Conservation (phyloP, 768 basidiomycete genomes). For the Leccinum subgranulosum region DNA sequence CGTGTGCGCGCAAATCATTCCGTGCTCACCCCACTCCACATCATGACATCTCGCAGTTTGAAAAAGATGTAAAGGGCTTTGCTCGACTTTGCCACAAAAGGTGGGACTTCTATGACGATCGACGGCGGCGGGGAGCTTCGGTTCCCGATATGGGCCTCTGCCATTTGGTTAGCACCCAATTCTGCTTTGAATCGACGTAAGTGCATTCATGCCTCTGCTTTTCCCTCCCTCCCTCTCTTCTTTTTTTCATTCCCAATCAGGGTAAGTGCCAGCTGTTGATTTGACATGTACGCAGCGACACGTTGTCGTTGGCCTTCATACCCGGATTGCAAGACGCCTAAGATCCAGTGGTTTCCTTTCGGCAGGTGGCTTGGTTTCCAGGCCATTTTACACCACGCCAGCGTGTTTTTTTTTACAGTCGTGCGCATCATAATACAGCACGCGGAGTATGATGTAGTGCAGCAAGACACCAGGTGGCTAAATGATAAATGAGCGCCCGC, state of each 20-base stretch:
- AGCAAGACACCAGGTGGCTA: slow-evolving; percentile 10
- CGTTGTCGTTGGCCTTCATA: slow-evolving; percentile 11
- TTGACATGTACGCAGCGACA: slow-evolving; percentile 25
- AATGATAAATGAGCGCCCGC: slow-evolving; percentile 9
- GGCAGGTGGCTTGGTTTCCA: background rate
- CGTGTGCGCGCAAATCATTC: slow-evolving; percentile 3
- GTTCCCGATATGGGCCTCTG: slow-evolving; percentile 22
- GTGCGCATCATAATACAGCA: slow-evolving; percentile 7
- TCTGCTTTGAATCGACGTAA: slow-evolving; percentile 13
- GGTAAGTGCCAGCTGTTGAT: background rate
- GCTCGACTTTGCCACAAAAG: slow-evolving; percentile 11
- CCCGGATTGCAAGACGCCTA: slow-evolving; percentile 1
- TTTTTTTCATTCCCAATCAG: slow-evolving; percentile 1
- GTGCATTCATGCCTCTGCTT: background rate
- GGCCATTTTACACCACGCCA: slow-evolving; percentile 5
- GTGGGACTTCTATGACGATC: slow-evolving; percentile 25
- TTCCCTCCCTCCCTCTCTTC: background rate
- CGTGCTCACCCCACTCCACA: background rate
- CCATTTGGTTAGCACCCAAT: slow-evolving; percentile 3
- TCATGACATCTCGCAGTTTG: slow-evolving; percentile 10
- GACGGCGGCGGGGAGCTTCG: slow-evolving; percentile 22
- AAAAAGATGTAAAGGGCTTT: slow-evolving; percentile 22
- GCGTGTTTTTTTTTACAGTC: background rate
- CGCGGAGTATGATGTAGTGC: slow-evolving; percentile 5
- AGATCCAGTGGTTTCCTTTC: background rate